These are phyloP conservation scores for Trichophyton benhamiae DNA, from an alignment of 2,329 filamentous ascomycete genomes.

Conservation along the genomic window DNA sequence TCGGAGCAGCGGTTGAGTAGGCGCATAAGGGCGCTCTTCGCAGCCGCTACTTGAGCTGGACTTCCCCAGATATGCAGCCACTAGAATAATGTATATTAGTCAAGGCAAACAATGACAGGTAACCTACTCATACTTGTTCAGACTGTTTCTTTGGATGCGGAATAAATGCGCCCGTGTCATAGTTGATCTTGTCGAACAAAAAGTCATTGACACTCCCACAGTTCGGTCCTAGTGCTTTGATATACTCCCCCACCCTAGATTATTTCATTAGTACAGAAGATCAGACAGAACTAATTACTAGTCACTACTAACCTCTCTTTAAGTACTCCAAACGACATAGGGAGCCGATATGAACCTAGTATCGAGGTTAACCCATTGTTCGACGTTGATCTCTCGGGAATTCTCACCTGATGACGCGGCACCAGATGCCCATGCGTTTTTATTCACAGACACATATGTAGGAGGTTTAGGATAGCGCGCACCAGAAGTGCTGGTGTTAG, in stretches of 20 bases:
- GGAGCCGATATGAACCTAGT: slow-evolving; percentile 6
- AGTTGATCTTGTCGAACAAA: slow-evolving; percentile 19
- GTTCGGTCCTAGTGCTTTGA: neutral
- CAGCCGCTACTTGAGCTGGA: slow-evolving; percentile 16
- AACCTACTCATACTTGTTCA: slow-evolving; percentile 16
- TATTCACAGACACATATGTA: neutral
- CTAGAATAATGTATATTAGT: slow-evolving; percentile 11
- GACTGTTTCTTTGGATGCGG: slow-evolving; percentile 16
- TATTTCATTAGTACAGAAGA: neutral
- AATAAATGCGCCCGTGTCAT: slow-evolving; percentile 20
- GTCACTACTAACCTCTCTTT: slow-evolving; percentile 7
- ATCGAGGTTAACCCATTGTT: neutral
- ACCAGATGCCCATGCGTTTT: neutral
- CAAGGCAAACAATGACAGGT: neutral
- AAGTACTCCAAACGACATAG: slow-evolving; percentile 3
- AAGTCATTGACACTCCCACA: neutral
- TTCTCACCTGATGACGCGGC: neutral
- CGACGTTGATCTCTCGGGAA: neutral
- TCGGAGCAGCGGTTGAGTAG: slow-evolving; percentile 10
- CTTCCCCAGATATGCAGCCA: slow-evolving; percentile 20
- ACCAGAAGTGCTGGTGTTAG: neutral
- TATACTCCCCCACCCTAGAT: slow-evolving; percentile 3
- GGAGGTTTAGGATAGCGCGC: neutral
- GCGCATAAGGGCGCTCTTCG: slow-evolving; percentile 15
- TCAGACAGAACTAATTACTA: neutral